Percentiles rank a stretch among this genome's conserved stretches.
phyloP scores from a whole-genome alignment of 805 yeast species.

The Diddensiella caesifluorescens region DNA sequence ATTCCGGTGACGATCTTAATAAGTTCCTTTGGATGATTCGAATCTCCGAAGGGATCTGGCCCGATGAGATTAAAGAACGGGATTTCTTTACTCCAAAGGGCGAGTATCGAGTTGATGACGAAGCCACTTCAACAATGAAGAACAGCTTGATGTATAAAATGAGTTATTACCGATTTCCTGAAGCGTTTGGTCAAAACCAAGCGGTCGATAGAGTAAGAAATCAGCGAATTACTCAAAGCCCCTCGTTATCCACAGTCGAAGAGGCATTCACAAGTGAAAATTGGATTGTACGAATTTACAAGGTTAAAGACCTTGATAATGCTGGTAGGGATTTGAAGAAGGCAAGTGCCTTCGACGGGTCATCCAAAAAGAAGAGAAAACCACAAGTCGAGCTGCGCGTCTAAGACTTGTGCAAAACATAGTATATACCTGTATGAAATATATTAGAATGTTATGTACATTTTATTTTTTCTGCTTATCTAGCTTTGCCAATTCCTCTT shows the following conservation, averaged over 20 bases:
- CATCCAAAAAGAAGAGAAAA: conserved; percentile 19
- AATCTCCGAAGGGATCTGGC: conserved; percentile 99
- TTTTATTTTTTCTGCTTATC: too few species aligned
- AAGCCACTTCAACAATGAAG: conserved; percentile 80
- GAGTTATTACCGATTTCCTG: conserved; percentile 83
- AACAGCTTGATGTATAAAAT: conserved; percentile 91
- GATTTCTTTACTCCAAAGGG: conserved; percentile 79
- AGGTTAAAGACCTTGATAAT: conserved; percentile 81
- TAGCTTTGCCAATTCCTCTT: too few species aligned
- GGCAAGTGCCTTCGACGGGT: conserved; percentile 16
- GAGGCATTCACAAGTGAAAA: conserved; percentile 94
- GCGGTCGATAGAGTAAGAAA: conserved; percentile 78
- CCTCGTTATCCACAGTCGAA: conserved; percentile 68
- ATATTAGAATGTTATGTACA: too few species aligned
- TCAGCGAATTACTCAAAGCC: conserved; percentile 56
- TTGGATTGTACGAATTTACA: conserved; percentile 93
- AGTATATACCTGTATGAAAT: too few species aligned
- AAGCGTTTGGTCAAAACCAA: conserved; percentile 42
- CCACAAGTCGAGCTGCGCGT: conserved; percentile 22
- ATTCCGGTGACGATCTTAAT: conserved; percentile 93
- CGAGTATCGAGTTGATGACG: conserved; percentile 79
- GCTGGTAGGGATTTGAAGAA: conserved; percentile 62
- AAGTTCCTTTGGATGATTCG: conserved; percentile 98
- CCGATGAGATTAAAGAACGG: conserved; percentile 90
- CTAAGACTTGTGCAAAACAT: too few species aligned